Evolutionary conservation across 202 grass and related monocot species (phyloP), one percentile per base, ranked within the genome.

Genomic region (Setaria viridis): DNA sequence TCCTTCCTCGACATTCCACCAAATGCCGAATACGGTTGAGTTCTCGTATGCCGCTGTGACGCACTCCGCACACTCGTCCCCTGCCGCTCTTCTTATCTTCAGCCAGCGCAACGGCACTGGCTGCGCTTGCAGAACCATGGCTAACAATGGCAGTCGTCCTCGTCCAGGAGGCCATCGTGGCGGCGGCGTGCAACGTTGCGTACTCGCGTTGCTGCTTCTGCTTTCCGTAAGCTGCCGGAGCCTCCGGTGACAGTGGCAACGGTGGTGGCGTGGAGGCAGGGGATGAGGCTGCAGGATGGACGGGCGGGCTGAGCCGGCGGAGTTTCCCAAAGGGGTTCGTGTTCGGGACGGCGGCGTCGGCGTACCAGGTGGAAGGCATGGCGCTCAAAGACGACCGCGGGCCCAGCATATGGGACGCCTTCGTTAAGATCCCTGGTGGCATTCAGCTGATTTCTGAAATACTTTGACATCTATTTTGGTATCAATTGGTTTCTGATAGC

Each of bases 311-410:
- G 60, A 89, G 81, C 72, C 84, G 89, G 62, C 66, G 45, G 29
- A 80, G 45, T 4, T 94, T 94, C 15, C 92, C 92, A 0, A 13
- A 82, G 29, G 84, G 81, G 21, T 91, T 94, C 55, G 86, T 94
- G 30, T 91, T 94, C 2, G 89, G 92, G 45, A 88, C 80, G 12
- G 88, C 92, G 21, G 49, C 89, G 47, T 91, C 92, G 32, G 92
- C 92, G 11, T 94, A 91, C 37, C 92, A 94, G 83, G 86, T 94
- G 0, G 92, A 94, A 70, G 92, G 43, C 60, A 91, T 94, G 92
- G 92, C 89, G 49, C 76, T 85, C 13, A 82, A 87, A 4, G 89
- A 72, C 39, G 92, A 89, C 20, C 67, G 89, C 70, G 92, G 92
- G 10, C 92, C 89, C 0, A 74, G 54, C 76, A 86, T 91, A 15